Base-by-base conservation (phyloP, 805 yeast species). In the Saturnispora zaruensis region DNA sequence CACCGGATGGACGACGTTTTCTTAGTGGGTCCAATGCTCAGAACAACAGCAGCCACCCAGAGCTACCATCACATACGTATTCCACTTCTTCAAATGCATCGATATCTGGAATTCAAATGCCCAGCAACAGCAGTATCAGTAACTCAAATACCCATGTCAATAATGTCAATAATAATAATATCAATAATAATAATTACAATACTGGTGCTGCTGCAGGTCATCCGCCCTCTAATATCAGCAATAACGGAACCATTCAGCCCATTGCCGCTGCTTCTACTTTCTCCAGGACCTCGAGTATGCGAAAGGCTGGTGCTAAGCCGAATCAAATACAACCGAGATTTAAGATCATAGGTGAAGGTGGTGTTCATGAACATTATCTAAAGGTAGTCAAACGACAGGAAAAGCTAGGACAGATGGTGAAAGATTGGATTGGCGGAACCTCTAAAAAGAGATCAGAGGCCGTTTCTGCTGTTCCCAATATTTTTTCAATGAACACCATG, bases 301-400 rank as follows among this genome's bases (percentile, higher is more conserved):
- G 49, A 23, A 46, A 45, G 38, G 16, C 28, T 6, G 24, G 21
- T 38, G n/a, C n/a, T 8, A 38, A 23, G n/a, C 23, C 18, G 7
- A 38, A 21, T 38, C 28, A 21, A 38, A 26, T 37, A 2, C 48
- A 37, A 9, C 48, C 48, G 20, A 16, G 49, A 30, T 46, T 46
- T 16, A 46, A 34, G 18, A 46, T 46, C 6, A 21, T 40, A 14
- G 42, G 41, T 4, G 49, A 46, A 6, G 83, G 82, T 56, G 95
- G 95, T 4, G 55, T 68, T 11, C 99, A 91, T 65, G 87, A 78
- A 59, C 99, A 91, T 66, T 80, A 79, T 62, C 71, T 91, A 52
- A 75, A 79, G 52, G 81, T 83, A 41, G 82, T 91, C 6, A 83
- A 81, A 62, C 72, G 95, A 57, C 91, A 85, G 64, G 95, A 85